Base-by-base conservation (phyloP, 345 rosid genomes). In the Kernera saxatilis region DNA sequence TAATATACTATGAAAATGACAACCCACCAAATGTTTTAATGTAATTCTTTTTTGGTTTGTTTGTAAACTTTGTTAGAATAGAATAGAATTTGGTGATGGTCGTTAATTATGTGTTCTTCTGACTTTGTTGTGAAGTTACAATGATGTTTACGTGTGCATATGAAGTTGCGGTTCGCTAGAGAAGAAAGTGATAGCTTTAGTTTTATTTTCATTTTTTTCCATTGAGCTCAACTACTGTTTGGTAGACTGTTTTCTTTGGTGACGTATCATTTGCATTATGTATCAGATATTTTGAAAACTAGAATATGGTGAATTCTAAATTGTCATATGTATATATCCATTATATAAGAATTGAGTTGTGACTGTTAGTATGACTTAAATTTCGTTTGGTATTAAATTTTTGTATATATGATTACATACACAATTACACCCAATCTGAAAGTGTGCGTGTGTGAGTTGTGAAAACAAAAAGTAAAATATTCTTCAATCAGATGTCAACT, bases 101-200 rank as follows among this genome's bases (percentile, higher is more conserved):
- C 78, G 74, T 75, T n/a, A n/a, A 43, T 58, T 40, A 30, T 74
- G 56, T 51, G 39, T 59, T 74, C 46, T 11, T 21, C 45, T 76
- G n/a, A 55, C 79, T 69, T 76, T 29, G 25, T 46, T 76, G 71
- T 69, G 75, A 76, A 76, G 79, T 64, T 70, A 64, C 75, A 76
- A 76, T 76, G 79, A 76, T 70, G 75, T 76, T 63, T 63, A 76
- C 79, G 66, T 76, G 70, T 75, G 66, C 33, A 25, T 17, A 12
- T 55, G 75, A 76, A 27, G 60, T 64, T 63, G 39, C 53, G 70
- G 46, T 70, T 67, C 29, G 68, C 60, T 66, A 63, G 60, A 69
- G 46, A 37, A 29, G 54, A 76, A 63, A 76, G 66, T 76, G 79
- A 63, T 64, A 44, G 60, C 32, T 75, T 58, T 13, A 25, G 7